Percentiles rank a stretch among this genome's conserved stretches.
Evolutionary conservation across 1,139 yeast species (phyloP).

Genomic region (Hanseniaspora sp.): DNA sequence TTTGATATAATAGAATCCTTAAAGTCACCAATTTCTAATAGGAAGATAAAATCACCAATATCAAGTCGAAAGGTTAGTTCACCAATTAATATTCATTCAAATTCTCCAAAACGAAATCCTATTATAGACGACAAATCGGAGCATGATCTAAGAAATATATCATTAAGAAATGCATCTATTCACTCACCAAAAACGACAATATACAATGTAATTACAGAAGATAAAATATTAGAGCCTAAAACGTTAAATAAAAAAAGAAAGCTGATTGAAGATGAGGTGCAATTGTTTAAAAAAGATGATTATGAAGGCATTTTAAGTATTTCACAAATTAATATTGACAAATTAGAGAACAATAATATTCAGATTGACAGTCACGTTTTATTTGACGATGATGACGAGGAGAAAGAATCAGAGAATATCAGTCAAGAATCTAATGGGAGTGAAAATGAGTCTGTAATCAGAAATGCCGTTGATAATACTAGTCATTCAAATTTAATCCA

Average conservation of each 20-base stretch:
- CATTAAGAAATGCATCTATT: constrained; percentile 7
- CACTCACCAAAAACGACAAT: constrained; percentile 6
- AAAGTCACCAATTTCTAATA: constrained; percentile 6
- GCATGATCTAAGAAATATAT: constrained; percentile 1
- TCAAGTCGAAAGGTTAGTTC: no score
- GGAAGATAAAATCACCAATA: background rate
- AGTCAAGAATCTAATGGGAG: no score
- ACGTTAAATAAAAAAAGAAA: background rate
- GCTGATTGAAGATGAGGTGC: background rate
- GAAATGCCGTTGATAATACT: no score
- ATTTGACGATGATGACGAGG: background rate
- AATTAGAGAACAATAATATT: background rate
- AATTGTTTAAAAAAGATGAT: background rate
- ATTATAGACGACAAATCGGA: constrained; percentile 4
- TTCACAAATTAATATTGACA: background rate
- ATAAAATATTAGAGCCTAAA: background rate
- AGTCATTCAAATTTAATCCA: no score
- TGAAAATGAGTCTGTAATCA: no score
- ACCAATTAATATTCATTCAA: background rate
- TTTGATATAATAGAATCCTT: background rate
- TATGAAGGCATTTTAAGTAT: constrained; percentile 1
- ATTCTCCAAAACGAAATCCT: constrained; percentile 4
- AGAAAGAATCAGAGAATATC: no score
- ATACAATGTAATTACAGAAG: background rate
- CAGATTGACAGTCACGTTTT: background rate